These are phyloP conservation scores for Epichloe amarillans DNA, from an alignment of 2,329 filamentous ascomycete species.

Conservation along the genomic window DNA sequence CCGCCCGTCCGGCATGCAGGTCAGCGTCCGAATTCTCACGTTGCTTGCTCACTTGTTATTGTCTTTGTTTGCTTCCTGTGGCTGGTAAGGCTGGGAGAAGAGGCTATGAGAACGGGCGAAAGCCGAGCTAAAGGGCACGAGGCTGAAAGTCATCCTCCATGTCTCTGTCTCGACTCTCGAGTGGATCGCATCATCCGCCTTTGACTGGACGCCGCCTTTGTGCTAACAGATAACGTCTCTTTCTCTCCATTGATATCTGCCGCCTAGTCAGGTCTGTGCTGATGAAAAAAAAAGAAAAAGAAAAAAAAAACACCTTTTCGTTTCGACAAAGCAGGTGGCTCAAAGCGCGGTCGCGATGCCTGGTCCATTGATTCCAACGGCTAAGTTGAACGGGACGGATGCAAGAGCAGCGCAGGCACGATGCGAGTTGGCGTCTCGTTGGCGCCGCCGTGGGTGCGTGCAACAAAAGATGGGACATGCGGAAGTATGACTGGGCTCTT, in stretches of 20 bases:
- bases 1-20: neutral
- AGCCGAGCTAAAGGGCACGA: neutral
- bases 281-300: neutral
- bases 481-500: neutral
- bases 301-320: neutral
- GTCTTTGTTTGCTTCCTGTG: neutral
- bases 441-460: too few species aligned
- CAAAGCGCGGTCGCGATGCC: neutral
- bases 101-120: neutral
- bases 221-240: neutral
- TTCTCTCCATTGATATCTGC: neutral
- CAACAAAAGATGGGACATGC: neutral
- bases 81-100: neutral
- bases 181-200: neutral
- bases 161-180: neutral
- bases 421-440: too few species aligned
- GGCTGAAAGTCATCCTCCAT: neutral
- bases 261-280: neutral
- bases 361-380: neutral
- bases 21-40: neutral
- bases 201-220: constrained; percentile 3
- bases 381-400: neutral
- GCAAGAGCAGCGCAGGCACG: too few species aligned
- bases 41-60: neutral
- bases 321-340: neutral